Evolutionary conservation across 305 asterid species (phyloP), one percentile per base, ranked within the genome.

Genomic region (Lippia alba): DNA sequence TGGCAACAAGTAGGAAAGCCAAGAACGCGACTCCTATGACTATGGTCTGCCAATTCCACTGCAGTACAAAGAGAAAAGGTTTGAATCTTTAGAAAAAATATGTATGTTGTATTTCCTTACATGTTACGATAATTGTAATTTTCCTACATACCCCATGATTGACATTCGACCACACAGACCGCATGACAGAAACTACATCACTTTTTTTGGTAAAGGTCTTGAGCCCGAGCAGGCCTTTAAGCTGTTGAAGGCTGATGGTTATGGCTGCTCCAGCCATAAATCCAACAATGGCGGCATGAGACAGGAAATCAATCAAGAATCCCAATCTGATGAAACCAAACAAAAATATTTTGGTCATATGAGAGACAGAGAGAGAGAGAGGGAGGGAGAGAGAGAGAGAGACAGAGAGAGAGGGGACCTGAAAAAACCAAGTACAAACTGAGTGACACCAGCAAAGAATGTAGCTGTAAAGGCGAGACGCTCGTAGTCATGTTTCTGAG

Each of bases 21-120:
- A 85, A 70, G 72, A 85, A 85, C 15, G 78, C n/a, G 55, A 74
- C 54, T 75, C 86, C 91, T 34, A 85, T 83, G 1, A 81, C 30
- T 49, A 71, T 34, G 0, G 91, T 85, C 76, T 83, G 65, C 89
- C 88, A 82, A 61, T 88, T 88, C 91, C 94, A 88, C 94, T 88
- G 85, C 59, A 76, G 59, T 32, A 20, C 5, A 33, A 67, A 36
- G 6, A 50, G 0, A 12, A 36, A 9, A 15, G 4, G 17, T 73
- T 5, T 11, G 5, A 14, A 48, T 48, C 18, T n/a, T 48, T 12
- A 4, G 30, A 24, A 24, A 24, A 24, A 1, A 24, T 24, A 24
- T 9, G 5, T 48, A 48, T 2, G 19, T 8, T 41, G 24, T 10
- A 33, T 24, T 14, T 2, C 4, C 4, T 40, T 10, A 5, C 1